phyloP scores from a whole-genome alignment of 164 flowering plant genomes.

The Annona cherimola region DNA sequence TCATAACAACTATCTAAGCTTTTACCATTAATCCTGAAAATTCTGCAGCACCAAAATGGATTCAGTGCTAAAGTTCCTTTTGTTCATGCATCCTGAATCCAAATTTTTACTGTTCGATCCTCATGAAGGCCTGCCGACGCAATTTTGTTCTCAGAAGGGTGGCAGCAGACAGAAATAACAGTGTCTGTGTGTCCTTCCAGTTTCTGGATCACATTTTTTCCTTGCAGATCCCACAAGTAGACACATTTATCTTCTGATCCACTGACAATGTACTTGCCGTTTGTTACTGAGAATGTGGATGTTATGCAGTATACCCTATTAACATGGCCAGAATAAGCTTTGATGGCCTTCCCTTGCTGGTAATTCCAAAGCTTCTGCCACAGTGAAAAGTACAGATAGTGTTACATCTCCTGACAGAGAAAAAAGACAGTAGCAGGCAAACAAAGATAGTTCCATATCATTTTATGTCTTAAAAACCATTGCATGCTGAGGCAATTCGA shows the following conservation, averaged over 20 bases:
- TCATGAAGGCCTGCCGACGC: constrained; percentile 78
- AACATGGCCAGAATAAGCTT: constrained; percentile 67
- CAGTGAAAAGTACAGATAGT: background rate
- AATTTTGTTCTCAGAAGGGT: constrained; percentile 71
- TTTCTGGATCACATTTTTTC: constrained; percentile 67
- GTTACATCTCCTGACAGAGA: no score
- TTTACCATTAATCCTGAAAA: no score
- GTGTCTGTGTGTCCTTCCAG: constrained; percentile 89
- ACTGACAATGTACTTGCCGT: constrained; percentile 84
- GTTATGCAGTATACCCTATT: constrained; percentile 66
- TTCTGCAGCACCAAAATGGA: no score
- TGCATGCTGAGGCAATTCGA: no score
- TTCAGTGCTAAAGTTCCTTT: no score
- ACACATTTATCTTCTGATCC: constrained; percentile 92
- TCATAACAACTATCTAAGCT: no score
- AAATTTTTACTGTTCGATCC: constrained; percentile 73
- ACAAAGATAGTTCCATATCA: no score
- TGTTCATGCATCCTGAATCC: constrained; percentile 62
- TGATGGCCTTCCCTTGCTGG: constrained; percentile 66
- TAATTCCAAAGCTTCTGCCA: constrained; percentile 76
- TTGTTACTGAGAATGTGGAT: constrained; percentile 81
- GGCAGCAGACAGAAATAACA: constrained; percentile 78
- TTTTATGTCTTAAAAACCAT: no score
- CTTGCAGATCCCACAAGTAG: constrained; percentile 89
- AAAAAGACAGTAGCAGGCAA: no score